Evolutionary conservation across 176 grass and related monocot species (phyloP), one percentile per base, ranked within the genome.

Genomic region (Tuctoria greenei): DNA sequence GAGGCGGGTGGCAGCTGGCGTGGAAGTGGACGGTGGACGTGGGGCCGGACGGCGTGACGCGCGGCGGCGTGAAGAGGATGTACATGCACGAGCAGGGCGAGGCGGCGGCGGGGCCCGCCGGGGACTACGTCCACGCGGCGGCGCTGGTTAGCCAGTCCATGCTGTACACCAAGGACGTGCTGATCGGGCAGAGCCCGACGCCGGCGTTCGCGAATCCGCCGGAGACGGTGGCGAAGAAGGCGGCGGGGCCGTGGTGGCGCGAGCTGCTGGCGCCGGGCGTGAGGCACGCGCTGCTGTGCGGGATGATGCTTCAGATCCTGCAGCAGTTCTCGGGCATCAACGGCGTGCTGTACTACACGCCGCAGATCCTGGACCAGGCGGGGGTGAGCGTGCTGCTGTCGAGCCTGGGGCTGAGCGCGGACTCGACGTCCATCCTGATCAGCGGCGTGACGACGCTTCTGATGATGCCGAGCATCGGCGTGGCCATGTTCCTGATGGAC

Each of bases 401-500:
- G 1, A 84, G 82, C 49, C 54, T 91, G 0, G 91, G 91, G 10
- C 83, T 93, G 0, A 74, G 86, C 36, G 79, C 82, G 17, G 88
- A 93, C 75, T 93, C 94, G 4, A 80, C 91, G 6, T 86, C 88
- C 14, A 97, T 97, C 70, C 90, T 93, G 47, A 89, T 91, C 52
- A 93, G 90, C 21, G 78, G 80, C 20, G 64, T 92, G 20, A 93
- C 88, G 11, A 93, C 88, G 2, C 76, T 97, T 2, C 61, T 97
- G 40, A 93, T 97, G 94, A 82, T 97, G 9, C 95, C 95, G 0
- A 87, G 88, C 54, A 93, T 92, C 24, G 88, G 78, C 8, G 9
- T 97, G 15, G 95, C 95, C 34, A 97, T 97, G 95, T 59, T 91
- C 7, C 94, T 97, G 38, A 97, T 97, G 94, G 94, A 97, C 72